Evolutionary conservation across 441 rosid genomes (phyloP).

Genomic region (Biscutella laevigata): DNA sequence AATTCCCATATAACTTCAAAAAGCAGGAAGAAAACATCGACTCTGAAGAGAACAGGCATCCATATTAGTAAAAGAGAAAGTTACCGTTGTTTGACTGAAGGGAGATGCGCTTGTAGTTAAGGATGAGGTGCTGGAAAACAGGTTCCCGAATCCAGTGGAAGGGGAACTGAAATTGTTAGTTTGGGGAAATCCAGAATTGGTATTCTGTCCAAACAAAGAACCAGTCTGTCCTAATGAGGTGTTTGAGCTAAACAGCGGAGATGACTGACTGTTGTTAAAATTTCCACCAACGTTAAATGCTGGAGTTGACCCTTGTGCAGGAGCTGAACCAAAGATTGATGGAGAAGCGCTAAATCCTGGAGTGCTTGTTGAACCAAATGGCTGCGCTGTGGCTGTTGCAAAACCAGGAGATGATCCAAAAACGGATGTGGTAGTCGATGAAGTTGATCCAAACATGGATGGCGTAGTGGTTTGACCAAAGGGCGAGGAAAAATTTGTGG

Average conservation of each 20-base stretch:
- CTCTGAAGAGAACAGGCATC: neutral
- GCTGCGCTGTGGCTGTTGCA: conserved; percentile 33
- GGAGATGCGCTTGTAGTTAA: conserved; percentile 32
- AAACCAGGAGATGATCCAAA: conserved; percentile 43
- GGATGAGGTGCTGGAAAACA: conserved; percentile 52
- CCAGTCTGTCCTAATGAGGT: conserved; percentile 41
- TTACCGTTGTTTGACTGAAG: conserved; percentile 46
- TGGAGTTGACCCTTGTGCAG: conserved; percentile 38
- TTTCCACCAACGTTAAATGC: conserved; percentile 37
- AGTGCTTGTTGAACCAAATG: too few relatives aligned
- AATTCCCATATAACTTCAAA: conserved; percentile 8
- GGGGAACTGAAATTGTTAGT: conserved; percentile 46
- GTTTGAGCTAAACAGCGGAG: conserved; percentile 48
- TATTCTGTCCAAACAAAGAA: conserved; percentile 40
- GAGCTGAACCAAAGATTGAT: conserved; percentile 45
- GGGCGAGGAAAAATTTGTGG: conserved; percentile 36
- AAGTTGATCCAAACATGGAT: conserved; percentile 42
- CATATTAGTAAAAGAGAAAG: conserved; percentile 3
- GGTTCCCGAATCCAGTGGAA: conserved; percentile 36
- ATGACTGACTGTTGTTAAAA: conserved; percentile 45
- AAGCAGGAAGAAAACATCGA: neutral
- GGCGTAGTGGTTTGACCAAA: conserved; percentile 40
- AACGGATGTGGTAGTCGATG: conserved; percentile 34
- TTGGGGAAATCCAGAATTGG: conserved; percentile 35
- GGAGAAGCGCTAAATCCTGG: too few relatives aligned